Percentiles rank a stretch among this genome's conserved stretches.
These are phyloP conservation scores for Aplosporella prunicola DNA, from an alignment of 2,329 filamentous ascomycete genomes.

Conservation along the genomic window DNA sequence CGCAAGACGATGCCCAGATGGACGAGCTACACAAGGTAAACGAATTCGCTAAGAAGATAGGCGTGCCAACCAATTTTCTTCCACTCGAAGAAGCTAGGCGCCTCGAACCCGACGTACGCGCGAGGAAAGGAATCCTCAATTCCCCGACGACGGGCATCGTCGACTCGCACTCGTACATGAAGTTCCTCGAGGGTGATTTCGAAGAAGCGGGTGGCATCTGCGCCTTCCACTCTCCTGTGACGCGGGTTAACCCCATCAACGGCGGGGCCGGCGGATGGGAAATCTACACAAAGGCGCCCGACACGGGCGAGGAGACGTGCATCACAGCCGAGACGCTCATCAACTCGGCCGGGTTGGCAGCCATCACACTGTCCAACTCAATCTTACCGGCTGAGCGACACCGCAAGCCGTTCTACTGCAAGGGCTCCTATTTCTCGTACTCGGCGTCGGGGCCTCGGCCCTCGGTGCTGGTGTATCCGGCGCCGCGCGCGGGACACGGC, in stretches of 20 bases:
- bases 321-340: slow-evolving; percentile 70
- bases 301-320: slow-evolving; percentile 40
- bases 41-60: slow-evolving; percentile 43
- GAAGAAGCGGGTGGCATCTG: slow-evolving; percentile 67
- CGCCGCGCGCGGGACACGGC: slow-evolving; percentile 68
- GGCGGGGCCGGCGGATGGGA: slow-evolving; percentile 56
- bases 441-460: slow-evolving; percentile 54
- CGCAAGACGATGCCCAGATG: slow-evolving; percentile 65
- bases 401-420: slow-evolving; percentile 66
- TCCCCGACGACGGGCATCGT: slow-evolving; percentile 82
- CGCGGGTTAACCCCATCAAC: slow-evolving; percentile 45
- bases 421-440: slow-evolving; percentile 94
- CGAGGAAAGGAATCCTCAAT: slow-evolving; percentile 66
- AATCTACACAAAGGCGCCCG: slow-evolving; percentile 44
- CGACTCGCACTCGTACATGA: slow-evolving; percentile 79
- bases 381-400: slow-evolving; percentile 52
- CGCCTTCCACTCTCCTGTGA: slow-evolving; percentile 60
- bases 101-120: slow-evolving; percentile 67
- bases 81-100: slow-evolving; percentile 48
- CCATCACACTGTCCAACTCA: slow-evolving; percentile 72
- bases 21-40: slow-evolving; percentile 51
- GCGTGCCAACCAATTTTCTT: slow-evolving; percentile 66
- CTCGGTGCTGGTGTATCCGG: slow-evolving; percentile 74
- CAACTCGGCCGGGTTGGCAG: slow-evolving; percentile 77
- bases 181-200: slow-evolving; percentile 64